Percentiles rank a stretch among this genome's conserved stretches.
These are phyloP conservation scores for Saturnispora serradocipensis DNA, from an alignment of 805 yeast genomes.

Conservation along the genomic window DNA sequence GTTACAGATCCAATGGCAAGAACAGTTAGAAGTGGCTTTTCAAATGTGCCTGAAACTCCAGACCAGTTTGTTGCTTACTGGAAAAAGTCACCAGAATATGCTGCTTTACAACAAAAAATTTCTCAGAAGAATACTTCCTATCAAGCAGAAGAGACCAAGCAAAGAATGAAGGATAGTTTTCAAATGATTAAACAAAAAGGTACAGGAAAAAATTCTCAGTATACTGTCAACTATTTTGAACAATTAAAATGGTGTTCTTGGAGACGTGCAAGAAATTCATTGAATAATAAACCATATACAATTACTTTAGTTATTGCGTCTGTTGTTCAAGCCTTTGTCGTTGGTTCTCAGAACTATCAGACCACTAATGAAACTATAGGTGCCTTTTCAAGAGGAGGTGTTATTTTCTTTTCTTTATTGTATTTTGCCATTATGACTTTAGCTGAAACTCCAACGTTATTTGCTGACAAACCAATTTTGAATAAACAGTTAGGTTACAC, in stretches of 20 bases:
- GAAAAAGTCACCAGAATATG: conserved; percentile 47
- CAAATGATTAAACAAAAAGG: conserved; percentile 30
- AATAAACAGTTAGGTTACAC: conserved; percentile 57
- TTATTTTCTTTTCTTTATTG: conserved; percentile 50
- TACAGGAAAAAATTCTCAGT: conserved; percentile 32
- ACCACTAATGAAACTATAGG: conserved; percentile 14
- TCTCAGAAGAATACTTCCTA: conserved; percentile 27
- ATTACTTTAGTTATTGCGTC: conserved; percentile 41
- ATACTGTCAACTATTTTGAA: conserved; percentile 34
- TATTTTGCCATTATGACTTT: conserved; percentile 52
- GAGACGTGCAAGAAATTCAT: conserved; percentile 46
- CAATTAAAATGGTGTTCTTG: conserved; percentile 43
- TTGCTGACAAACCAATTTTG: conserved; percentile 51
- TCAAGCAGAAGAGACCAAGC: conserved; percentile 27
- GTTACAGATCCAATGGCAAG: conserved; percentile 60
- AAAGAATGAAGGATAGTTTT: conserved; percentile 25
- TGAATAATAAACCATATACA: conserved; percentile 50
- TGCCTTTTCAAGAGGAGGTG: conserved; percentile 47
- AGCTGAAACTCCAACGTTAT: conserved; percentile 52
- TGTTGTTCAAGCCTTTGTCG: conserved; percentile 45
- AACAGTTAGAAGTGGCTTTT: conserved; percentile 37
- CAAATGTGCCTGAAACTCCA: conserved; percentile 46
- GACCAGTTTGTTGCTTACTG: conserved; percentile 52
- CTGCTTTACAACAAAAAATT: conserved; percentile 27
- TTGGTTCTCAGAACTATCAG: conserved; percentile 39